Evolutionary conservation across 441 rosid species (phyloP).

Genomic region (Eutrema salsugineum): DNA sequence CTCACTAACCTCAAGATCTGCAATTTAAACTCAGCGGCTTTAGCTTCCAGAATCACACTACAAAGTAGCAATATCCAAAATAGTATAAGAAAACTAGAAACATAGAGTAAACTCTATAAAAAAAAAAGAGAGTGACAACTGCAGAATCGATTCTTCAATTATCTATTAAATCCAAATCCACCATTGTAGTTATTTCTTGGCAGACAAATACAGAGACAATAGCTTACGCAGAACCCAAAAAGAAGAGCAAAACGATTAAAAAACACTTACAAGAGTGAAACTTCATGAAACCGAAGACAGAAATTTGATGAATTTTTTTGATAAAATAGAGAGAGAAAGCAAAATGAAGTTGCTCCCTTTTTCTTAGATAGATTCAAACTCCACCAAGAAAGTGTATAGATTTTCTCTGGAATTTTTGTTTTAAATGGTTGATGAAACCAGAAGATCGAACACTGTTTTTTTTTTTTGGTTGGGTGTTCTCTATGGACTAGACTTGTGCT

Average conservation of each 20-base stretch:
- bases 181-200: constrained; percentile 8
- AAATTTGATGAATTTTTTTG: background rate
- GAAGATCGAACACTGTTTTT: constrained; percentile 14
- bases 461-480: background rate
- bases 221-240: background rate
- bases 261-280: constrained; percentile 33
- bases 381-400: background rate
- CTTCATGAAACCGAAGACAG: constrained; percentile 18
- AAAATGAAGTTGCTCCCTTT: background rate
- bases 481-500: background rate
- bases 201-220: constrained; percentile 14
- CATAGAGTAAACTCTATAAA: background rate
- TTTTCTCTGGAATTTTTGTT: background rate
- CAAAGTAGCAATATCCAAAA: constrained; percentile 16
- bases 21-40: constrained; percentile 5
- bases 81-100: background rate
- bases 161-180: background rate
- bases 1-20: constrained; percentile 53
- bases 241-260: background rate
- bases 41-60: constrained; percentile 32
- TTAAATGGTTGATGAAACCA: constrained; percentile 9
- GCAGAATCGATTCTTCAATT: background rate
- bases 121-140: background rate
- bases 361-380: constrained; percentile 21
- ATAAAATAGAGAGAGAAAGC: background rate